These are phyloP conservation scores for Apiospora saccharicola DNA, from an alignment of 2,329 filamentous ascomycete genomes.

Conservation along the genomic window DNA sequence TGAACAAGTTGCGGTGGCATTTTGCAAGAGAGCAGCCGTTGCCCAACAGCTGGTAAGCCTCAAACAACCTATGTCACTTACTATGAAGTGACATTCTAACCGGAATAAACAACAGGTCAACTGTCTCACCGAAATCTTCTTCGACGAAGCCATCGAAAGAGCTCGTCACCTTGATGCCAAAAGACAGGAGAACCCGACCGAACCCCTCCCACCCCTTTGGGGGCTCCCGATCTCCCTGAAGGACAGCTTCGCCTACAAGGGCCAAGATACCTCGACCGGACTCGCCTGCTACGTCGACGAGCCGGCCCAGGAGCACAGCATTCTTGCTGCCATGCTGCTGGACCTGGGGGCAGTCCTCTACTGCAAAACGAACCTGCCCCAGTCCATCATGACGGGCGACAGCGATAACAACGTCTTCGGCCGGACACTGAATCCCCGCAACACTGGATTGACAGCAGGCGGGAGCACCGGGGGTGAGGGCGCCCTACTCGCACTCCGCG, in stretches of 20 bases:
- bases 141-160: conserved; percentile 34
- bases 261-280: conserved; percentile 64
- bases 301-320: conserved; percentile 57
- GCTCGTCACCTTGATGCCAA: conserved; percentile 35
- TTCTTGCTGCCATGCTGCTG: conserved; percentile 56
- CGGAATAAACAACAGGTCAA: conserved; percentile 17
- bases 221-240: conserved; percentile 52
- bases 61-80: too few species aligned
- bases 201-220: conserved; percentile 33
- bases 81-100: rapidly evolving
- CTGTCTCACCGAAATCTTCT: conserved; percentile 38
- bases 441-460: conserved; percentile 51
- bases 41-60: conserved; percentile 6
- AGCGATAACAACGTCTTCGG: conserved; percentile 62
- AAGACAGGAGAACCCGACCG: conserved; percentile 24
- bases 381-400: conserved; percentile 51
- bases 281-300: conserved; percentile 53
- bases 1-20: not conserved
- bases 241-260: conserved; percentile 65
- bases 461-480: conserved; percentile 38
- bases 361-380: conserved; percentile 56
- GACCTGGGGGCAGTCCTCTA: conserved; percentile 59
- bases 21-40: conserved; percentile 5
- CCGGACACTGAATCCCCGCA: conserved; percentile 53
- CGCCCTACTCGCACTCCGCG: conserved; percentile 35